These are phyloP conservation scores for Apiospora saccharicola DNA, from an alignment of 2,329 filamentous ascomycete species.

Conservation along the genomic window DNA sequence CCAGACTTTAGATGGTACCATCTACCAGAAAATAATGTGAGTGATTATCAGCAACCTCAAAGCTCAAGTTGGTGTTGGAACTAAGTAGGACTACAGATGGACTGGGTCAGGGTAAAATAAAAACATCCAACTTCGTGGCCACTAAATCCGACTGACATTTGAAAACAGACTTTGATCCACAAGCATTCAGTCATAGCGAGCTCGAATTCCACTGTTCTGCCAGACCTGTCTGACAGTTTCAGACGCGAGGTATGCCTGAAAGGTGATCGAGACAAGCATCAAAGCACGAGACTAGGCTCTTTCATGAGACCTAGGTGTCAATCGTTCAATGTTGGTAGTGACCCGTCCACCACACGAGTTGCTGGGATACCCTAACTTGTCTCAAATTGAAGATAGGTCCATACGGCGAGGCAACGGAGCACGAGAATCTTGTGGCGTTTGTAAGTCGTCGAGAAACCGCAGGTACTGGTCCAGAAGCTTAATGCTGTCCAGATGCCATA, in stretches of 20 bases:
- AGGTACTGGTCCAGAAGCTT: not conserved
- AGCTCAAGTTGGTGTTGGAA: not conserved
- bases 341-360: not conserved
- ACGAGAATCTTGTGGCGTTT: not conserved
- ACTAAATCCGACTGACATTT: not conserved
- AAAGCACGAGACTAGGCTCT: no score
- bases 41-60: not conserved
- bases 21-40: slow-evolving; percentile 3
- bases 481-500: not conserved
- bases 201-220: no score
- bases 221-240: not conserved
- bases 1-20: slow-evolving; percentile 9
- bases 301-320: not conserved
- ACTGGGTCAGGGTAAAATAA: slow-evolving; percentile 1
- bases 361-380: not conserved
- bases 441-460: not conserved
- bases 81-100: not conserved
- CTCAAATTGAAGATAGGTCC: not conserved
- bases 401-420: not conserved
- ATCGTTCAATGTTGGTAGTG: not conserved
- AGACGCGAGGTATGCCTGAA: not conserved
- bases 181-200: not conserved
- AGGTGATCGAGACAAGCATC: not conserved
- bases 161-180: not conserved
- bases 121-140: no score